Evolutionary conservation across 495 filamentous ascomycete genomes (phyloP).

Genomic region (Sporormia fimetaria): DNA sequence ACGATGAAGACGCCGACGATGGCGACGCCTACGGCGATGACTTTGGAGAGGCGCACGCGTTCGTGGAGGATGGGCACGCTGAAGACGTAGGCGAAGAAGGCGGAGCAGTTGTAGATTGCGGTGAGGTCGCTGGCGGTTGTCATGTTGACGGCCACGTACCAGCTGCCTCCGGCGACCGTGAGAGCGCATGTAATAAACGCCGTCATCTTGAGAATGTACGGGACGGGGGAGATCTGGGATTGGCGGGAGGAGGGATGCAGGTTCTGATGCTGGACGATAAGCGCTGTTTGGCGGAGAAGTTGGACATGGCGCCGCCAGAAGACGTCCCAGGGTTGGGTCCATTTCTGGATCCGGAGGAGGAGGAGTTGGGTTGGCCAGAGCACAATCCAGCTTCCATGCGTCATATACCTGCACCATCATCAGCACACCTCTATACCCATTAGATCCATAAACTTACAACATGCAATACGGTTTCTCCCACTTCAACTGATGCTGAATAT

Average conservation of each 20-base stretch:
- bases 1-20: slow-evolving; percentile 83
- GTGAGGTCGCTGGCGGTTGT: slow-evolving; percentile 88
- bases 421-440: background rate
- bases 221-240: slow-evolving; percentile 46
- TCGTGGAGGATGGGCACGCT: slow-evolving; percentile 81
- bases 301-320: slow-evolving; percentile 80
- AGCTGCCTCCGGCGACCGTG: slow-evolving; percentile 82
- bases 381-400: slow-evolving; percentile 83
- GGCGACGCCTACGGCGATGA: slow-evolving; percentile 70
- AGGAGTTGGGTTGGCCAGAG: slow-evolving; percentile 79
- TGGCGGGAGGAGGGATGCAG: slow-evolving; percentile 42
- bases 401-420: slow-evolving; percentile 55
- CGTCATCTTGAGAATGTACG: slow-evolving; percentile 67
- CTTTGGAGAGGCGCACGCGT: slow-evolving; percentile 65
- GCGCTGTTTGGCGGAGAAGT: slow-evolving; percentile 63
- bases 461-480: slow-evolving; percentile 98
- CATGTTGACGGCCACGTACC: slow-evolving; percentile 90
- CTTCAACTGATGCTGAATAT: slow-evolving; percentile 74
- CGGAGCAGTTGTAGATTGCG: slow-evolving; percentile 97
- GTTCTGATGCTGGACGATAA: slow-evolving; percentile 70
- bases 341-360: slow-evolving; percentile 62
- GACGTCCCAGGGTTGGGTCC: slow-evolving; percentile 60
- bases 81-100: slow-evolving; percentile 97
- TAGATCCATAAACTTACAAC: slow-evolving; percentile 50
- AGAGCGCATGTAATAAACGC: slow-evolving; percentile 73